Evolutionary conservation across 2,329 filamentous ascomycete genomes (phyloP).

Genomic region (Neurospora crassa): DNA sequence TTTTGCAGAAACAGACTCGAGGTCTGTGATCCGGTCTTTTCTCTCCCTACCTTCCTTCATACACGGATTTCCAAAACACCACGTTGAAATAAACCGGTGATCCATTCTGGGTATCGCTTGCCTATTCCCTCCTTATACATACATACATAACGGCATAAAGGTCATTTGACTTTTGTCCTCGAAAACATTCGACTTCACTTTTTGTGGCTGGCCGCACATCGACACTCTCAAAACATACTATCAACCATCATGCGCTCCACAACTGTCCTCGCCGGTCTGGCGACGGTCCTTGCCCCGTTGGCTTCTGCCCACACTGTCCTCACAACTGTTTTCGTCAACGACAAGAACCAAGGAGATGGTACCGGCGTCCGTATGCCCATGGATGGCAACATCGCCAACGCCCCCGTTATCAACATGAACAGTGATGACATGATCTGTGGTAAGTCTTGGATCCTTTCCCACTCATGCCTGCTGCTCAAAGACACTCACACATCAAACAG

Average conservation of each 20-base stretch:
- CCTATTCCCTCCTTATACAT: background rate
- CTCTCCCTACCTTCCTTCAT: background rate
- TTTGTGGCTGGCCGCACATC: background rate
- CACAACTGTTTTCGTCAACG: slow-evolving; percentile 54
- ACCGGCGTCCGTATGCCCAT: slow-evolving; percentile 61
- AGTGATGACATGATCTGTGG: slow-evolving; percentile 63
- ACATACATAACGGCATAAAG: background rate
- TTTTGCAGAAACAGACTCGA: background rate
- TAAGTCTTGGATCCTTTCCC: slow-evolving; percentile 27
- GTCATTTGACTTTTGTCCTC: background rate
- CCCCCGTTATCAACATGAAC: slow-evolving; percentile 46
- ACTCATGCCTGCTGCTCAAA: slow-evolving; percentile 13
- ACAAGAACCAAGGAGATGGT: slow-evolving; percentile 56
- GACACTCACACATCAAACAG: slow-evolving; percentile 20
- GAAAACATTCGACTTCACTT: background rate
- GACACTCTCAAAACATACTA: slow-evolving; percentile 5
- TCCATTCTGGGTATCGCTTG: background rate
- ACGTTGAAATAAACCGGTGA: background rate
- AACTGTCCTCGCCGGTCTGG: slow-evolving; percentile 23
- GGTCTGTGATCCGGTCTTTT: background rate
- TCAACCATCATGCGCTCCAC: slow-evolving; percentile 27
- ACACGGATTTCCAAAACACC: background rate
- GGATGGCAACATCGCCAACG: slow-evolving; percentile 40
- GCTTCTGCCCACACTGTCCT: slow-evolving; percentile 50
- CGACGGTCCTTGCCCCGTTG: slow-evolving; percentile 25